Evolutionary conservation across 2,329 filamentous ascomycete species (phyloP).

Genomic region (Aspergillus ruber): DNA sequence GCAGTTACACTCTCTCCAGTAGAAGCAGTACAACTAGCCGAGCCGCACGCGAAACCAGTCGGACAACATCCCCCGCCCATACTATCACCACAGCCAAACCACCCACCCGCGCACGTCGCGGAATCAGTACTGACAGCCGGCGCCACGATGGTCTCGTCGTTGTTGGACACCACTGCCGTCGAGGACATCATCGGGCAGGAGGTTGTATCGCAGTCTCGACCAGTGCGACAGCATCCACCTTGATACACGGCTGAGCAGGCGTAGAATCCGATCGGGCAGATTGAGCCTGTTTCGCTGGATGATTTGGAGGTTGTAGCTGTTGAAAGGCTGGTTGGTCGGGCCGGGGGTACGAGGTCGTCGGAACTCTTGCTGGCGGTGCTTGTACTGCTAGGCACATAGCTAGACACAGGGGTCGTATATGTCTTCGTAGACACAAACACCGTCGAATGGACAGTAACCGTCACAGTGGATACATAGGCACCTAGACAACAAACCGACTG

Average conservation of each 20-base stretch:
- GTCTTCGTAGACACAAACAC: slow-evolving; percentile 26
- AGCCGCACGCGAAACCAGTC: slow-evolving; percentile 65
- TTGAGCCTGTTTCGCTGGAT: slow-evolving; percentile 27
- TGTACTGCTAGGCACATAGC: slow-evolving; percentile 26
- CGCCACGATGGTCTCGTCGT: slow-evolving; percentile 61
- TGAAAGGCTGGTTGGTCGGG: slow-evolving; percentile 32
- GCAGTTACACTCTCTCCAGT: slow-evolving; percentile 40
- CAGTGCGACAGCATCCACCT: slow-evolving; percentile 83
- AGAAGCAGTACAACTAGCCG: slow-evolving; percentile 58
- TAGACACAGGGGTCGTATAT: slow-evolving; percentile 21
- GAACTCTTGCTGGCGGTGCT: slow-evolving; percentile 15
- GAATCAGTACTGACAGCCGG: slow-evolving; percentile 40
- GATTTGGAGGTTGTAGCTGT: slow-evolving; percentile 31
- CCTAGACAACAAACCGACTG: slow-evolving; percentile 12
- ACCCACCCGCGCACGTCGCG: slow-evolving; percentile 65
- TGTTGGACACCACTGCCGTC: slow-evolving; percentile 58
- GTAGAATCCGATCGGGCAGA: slow-evolving; percentile 87
- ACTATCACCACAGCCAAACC: slow-evolving; percentile 65
- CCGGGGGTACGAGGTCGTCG: slow-evolving; percentile 28
- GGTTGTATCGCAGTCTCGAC: slow-evolving; percentile 73
- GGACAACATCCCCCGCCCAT: slow-evolving; percentile 78
- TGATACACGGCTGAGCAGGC: slow-evolving; percentile 74
- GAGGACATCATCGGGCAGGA: slow-evolving; percentile 66
- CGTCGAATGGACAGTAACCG: slow-evolving; percentile 28
- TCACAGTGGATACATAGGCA: slow-evolving; percentile 29